Evolutionary conservation across 129 eudicot species (phyloP).

Genomic region (Ambrosia trifida): DNA sequence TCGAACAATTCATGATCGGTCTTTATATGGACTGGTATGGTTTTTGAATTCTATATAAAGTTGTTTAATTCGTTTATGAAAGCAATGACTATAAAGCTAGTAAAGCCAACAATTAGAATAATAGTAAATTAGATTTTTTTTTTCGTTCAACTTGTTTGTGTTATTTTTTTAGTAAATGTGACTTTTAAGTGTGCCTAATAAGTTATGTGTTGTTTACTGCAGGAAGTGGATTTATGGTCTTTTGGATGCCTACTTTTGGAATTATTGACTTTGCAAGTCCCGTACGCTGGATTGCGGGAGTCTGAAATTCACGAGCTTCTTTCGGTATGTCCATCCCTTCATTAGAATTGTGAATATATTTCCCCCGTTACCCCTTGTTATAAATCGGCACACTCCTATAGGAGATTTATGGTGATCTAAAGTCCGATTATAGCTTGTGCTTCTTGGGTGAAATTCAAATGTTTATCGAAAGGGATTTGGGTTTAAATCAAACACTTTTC

Average conservation of each 20-base stretch:
- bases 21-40: conserved; percentile 77
- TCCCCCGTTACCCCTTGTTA: not conserved
- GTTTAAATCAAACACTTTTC: too few relatives aligned
- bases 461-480: too few relatives aligned
- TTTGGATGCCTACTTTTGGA: conserved; percentile 87
- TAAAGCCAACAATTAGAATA: too few relatives aligned
- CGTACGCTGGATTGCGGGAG: conserved; percentile 67
- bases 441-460: too few relatives aligned
- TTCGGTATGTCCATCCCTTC: conserved; percentile 42
- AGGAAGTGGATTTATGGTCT: conserved; percentile 97
- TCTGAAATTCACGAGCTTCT: conserved; percentile 60
- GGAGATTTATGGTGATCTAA: not conserved
- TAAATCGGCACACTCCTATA: not conserved
- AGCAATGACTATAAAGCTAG: too few relatives aligned
- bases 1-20: conserved; percentile 56
- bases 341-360: not conserved
- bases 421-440: too few relatives aligned
- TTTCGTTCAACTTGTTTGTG: not conserved
- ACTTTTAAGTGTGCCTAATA: not conserved
- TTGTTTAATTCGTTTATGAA: too few relatives aligned
- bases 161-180: not conserved
- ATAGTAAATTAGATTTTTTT: too few relatives aligned
- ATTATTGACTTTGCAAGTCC: conserved; percentile 74
- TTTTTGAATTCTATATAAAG: not conserved
- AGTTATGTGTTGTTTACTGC: conserved; percentile 21